Conservation (phyloP, 495 filamentous ascomycete species). For the Xanthoparmelia taractica region DNA sequence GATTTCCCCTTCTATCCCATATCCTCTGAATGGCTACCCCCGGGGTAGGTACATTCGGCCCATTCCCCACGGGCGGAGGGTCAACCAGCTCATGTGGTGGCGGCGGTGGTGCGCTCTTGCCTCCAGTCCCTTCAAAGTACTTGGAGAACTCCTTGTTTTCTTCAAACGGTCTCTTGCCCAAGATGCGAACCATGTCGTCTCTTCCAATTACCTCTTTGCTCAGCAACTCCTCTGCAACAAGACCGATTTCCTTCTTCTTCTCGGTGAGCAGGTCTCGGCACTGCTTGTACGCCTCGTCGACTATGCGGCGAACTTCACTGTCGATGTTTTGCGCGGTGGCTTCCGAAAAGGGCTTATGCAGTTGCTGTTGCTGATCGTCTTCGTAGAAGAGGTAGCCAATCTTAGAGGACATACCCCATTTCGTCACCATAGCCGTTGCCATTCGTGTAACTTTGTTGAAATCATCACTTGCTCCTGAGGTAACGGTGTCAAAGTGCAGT, state of each 20-base stretch:
- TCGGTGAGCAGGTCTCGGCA: constrained; percentile 74
- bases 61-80: background rate
- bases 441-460: constrained; percentile 97
- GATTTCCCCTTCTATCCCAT: background rate
- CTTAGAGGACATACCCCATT: constrained; percentile 94
- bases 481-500: constrained; percentile 91
- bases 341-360: constrained; percentile 95
- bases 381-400: constrained; percentile 87
- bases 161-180: constrained; percentile 73
- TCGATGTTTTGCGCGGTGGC: constrained; percentile 88
- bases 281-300: constrained; percentile 84
- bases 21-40: constrained; percentile 2
- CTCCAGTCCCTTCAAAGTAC: constrained; percentile 61
- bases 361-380: constrained; percentile 63
- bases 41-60: background rate
- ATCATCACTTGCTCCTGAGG: constrained; percentile 87
- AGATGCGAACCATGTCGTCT: constrained; percentile 82
- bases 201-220: constrained; percentile 82
- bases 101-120: constrained; percentile 52
- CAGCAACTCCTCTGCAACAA: constrained; percentile 89
- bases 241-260: constrained; percentile 79
- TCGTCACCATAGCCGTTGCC: constrained; percentile 94
- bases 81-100: constrained; percentile 34
- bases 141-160: constrained; percentile 85
- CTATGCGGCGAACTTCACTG: constrained; percentile 76